Conservation (phyloP, 352 stramenopile genomes). For the Pythium monospermum region DNA sequence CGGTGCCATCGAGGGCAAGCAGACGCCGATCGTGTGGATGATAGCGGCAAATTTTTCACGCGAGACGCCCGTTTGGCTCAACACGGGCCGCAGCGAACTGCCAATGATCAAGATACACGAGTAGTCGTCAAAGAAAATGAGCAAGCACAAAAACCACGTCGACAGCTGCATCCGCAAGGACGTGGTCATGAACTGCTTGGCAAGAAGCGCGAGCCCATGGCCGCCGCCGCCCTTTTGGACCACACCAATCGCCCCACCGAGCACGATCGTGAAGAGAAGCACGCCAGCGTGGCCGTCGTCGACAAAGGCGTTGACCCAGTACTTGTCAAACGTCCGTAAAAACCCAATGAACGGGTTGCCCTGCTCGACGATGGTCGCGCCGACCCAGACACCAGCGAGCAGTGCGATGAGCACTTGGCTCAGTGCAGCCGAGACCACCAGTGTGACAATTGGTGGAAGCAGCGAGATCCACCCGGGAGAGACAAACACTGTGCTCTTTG, state of each 20-base stretch:
- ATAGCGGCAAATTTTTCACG: conserved; percentile 88
- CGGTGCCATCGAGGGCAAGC: conserved; percentile 83
- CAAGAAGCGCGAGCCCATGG: conserved; percentile 73
- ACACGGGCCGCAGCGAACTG: conserved; percentile 76
- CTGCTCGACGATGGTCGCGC: conserved; percentile 74
- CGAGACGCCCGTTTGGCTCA: conserved; percentile 80
- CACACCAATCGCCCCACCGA: conserved; percentile 84
- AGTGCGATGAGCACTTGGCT: conserved; percentile 80
- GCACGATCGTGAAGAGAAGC: conserved; percentile 86
- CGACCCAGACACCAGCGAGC: conserved; percentile 83
- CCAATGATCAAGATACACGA: conserved; percentile 90
- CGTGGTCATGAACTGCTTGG: conserved; percentile 79
- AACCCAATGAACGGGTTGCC: conserved; percentile 74
- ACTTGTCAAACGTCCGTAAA: conserved; percentile 82
- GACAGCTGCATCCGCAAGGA: conserved; percentile 80
- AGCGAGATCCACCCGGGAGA: conserved; percentile 71
- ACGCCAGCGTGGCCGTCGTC: conserved; percentile 79
- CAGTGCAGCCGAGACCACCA: conserved; percentile 66
- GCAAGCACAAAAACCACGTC: conserved; percentile 74
- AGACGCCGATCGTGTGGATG: conserved; percentile 86
- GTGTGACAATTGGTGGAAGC: conserved; percentile 65
- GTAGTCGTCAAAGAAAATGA: conserved; percentile 93
- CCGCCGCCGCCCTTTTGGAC: conserved; percentile 87
- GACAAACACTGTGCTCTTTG: conserved; percentile 44
- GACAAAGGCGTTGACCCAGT: conserved; percentile 84